These are phyloP conservation scores for Rhodotorula sp. DNA, from an alignment of 1,284 basidiomycete species.

Conservation along the genomic window DNA sequence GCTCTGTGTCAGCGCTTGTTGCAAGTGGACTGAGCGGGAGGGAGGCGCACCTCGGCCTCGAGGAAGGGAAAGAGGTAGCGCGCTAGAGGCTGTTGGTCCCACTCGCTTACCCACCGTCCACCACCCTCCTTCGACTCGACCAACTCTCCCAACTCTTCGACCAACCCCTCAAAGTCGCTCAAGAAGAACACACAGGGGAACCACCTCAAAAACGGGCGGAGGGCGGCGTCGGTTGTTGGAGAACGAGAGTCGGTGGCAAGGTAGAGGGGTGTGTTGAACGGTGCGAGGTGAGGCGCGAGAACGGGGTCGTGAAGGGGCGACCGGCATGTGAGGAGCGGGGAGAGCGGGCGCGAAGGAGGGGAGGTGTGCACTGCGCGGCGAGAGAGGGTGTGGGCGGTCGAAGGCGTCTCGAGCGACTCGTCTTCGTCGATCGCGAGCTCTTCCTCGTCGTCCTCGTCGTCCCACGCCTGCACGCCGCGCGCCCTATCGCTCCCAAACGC, in stretches of 20 bases:
- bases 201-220: conserved; percentile 28
- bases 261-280: conserved; percentile 41
- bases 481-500: not conserved
- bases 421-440: not conserved
- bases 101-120: conserved; percentile 29
- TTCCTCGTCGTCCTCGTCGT: not conserved
- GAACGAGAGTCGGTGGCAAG: conserved; percentile 40
- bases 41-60: conserved; percentile 26
- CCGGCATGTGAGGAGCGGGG: conserved; percentile 26
- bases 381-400: not conserved
- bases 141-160: conserved; percentile 6
- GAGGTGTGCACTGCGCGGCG: conserved; percentile 1
- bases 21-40: not conserved
- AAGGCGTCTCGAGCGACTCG: not conserved
- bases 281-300: conserved; percentile 4
- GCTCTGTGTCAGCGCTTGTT: too few relatives aligned
- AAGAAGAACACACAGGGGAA: conserved; percentile 39
- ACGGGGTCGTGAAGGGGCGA: conserved; percentile 15
- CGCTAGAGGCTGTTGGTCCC: conserved; percentile 17
- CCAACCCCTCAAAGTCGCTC: conserved; percentile 17
- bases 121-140: not conserved
- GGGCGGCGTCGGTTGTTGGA: conserved; percentile 26
- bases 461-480: too few relatives aligned
- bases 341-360: conserved; percentile 8
- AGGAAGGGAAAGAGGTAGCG: conserved; percentile 21